Conservation (phyloP, 257 asterid genomes). For the Solanum sitiens region DNA sequence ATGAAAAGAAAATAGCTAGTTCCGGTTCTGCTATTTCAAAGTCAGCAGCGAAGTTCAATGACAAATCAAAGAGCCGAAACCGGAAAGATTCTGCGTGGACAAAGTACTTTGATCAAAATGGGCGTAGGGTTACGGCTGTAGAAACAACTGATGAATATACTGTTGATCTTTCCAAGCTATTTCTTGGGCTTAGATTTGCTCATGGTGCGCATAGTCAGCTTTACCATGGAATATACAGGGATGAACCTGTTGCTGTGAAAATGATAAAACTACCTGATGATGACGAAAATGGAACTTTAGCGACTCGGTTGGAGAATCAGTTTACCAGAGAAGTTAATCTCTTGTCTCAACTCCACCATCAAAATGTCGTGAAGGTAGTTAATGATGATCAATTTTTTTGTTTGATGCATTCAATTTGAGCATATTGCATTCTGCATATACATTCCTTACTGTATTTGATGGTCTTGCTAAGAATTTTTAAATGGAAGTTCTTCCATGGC, state of each 20-base stretch:
- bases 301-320: slow-evolving; percentile 23
- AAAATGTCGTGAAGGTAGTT: slow-evolving; percentile 24
- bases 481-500: not conserved
- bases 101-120: slow-evolving; percentile 24
- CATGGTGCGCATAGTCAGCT: slow-evolving; percentile 42
- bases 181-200: slow-evolving; percentile 31
- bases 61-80: slow-evolving; percentile 5
- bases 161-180: slow-evolving; percentile 28
- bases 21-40: slow-evolving; percentile 5
- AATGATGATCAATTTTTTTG: not conserved
- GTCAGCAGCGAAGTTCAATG: slow-evolving; percentile 7
- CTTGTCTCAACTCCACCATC: slow-evolving; percentile 32
- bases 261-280: slow-evolving; percentile 25
- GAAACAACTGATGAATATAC: slow-evolving; percentile 17
- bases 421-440: not conserved
- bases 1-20: not conserved
- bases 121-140: slow-evolving; percentile 23
- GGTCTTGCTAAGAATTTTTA: not conserved
- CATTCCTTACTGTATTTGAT: not conserved
- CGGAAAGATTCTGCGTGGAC: slow-evolving; percentile 26
- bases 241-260: slow-evolving; percentile 35
- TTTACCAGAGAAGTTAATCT: slow-evolving; percentile 26
- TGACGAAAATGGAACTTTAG: slow-evolving; percentile 19
- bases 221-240: slow-evolving; percentile 30
- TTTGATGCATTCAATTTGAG: not conserved